phyloP scores from a whole-genome alignment of 177 flowering plant genomes.

The Vitis hybrid region DNA sequence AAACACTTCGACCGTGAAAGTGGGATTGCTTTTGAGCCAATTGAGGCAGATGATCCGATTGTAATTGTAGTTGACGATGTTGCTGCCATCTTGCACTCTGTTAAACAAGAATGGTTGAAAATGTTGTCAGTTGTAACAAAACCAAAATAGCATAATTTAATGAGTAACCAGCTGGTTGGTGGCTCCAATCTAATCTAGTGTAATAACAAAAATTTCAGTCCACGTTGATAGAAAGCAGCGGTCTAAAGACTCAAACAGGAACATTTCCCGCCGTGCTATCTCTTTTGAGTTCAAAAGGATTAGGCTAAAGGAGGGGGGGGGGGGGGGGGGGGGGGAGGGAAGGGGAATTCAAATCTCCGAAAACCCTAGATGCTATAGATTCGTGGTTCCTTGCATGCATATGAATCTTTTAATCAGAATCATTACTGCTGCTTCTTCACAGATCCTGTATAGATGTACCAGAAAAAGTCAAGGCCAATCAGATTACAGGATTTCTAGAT shows the following conservation, averaged over 20 bases:
- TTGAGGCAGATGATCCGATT: conserved; percentile 45
- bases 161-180: neutral
- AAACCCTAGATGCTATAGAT: neutral
- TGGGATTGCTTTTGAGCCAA: conserved; percentile 27
- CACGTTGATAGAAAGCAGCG: neutral
- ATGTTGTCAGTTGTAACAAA: neutral
- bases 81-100: conserved; percentile 56
- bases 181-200: neutral
- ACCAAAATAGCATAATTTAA: neutral
- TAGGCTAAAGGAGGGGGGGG: too few relatives aligned
- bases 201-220: neutral
- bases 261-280: too few relatives aligned
- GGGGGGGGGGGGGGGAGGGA: too few relatives aligned
- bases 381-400: neutral
- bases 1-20: conserved; percentile 22
- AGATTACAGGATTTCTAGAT: neutral
- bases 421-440: neutral
- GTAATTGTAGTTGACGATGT: conserved; percentile 55
- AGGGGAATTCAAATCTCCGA: too few relatives aligned
- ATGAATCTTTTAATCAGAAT: neutral
- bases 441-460: neutral
- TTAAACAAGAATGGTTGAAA: neutral
- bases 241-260: neutral
- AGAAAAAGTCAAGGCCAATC: too few relatives aligned
- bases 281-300: too few relatives aligned